Conservation (phyloP, 345 rosid species). For the Populus alba region DNA sequence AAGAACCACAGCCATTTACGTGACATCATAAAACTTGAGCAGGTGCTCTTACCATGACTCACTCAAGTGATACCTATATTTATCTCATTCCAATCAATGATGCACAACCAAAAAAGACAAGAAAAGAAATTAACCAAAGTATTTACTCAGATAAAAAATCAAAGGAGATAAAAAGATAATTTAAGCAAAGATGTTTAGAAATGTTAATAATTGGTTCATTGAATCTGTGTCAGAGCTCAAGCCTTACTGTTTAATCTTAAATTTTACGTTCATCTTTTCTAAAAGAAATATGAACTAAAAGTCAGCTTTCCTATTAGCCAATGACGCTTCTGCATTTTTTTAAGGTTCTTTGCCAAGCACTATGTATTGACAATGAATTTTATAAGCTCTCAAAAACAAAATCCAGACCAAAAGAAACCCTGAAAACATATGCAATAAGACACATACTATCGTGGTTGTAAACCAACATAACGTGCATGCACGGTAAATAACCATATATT, state of each 20-base stretch:
- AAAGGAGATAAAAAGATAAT: neutral
- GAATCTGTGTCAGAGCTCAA: neutral
- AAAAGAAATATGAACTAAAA: neutral
- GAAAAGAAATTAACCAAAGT: neutral
- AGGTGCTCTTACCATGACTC: neutral
- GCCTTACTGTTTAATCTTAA: neutral
- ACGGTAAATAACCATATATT: neutral
- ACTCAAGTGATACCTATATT: neutral
- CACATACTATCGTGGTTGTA: neutral
- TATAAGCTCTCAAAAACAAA: neutral
- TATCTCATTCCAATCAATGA: neutral
- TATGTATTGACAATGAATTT: neutral
- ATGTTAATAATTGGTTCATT: neutral
- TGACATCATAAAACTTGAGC: neutral
- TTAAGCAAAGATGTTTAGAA: neutral
- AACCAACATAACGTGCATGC: neutral
- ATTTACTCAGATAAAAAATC: neutral
- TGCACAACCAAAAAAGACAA: neutral
- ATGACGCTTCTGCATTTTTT: neutral
- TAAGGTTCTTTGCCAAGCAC: neutral
- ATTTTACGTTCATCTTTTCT: neutral
- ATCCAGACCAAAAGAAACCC: neutral
- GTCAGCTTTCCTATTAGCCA: neutral
- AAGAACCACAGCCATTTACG: neutral
- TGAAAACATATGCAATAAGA: neutral